Conservation (phyloP, 23 red algal species). For the Agarophyton chilense region DNA sequence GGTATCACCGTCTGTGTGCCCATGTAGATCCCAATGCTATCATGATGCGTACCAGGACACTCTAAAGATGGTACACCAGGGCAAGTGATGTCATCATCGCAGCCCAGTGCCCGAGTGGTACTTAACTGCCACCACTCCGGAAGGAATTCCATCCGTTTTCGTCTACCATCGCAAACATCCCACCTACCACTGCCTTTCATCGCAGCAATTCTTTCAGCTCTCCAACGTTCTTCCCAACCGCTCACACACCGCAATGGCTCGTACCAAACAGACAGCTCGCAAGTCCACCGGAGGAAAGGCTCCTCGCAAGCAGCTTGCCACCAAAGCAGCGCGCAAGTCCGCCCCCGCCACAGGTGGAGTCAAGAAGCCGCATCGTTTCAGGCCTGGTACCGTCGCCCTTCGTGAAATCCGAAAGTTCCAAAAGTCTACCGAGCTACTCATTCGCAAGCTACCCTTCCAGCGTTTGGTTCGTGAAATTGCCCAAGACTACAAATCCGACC, state of each 20-base stretch:
- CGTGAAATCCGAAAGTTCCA: slow-evolving; percentile 97
- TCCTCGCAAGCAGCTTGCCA: slow-evolving; percentile 96
- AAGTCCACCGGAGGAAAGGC: slow-evolving; percentile 99
- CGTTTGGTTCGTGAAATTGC: slow-evolving; percentile 96
- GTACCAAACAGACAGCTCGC: slow-evolving; percentile 97
- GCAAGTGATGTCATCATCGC: not conserved
- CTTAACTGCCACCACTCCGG: not conserved
- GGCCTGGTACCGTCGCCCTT: slow-evolving; percentile 96
- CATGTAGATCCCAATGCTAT: not conserved
- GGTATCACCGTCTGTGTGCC: slow-evolving; percentile 5
- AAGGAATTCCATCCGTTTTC: not conserved
- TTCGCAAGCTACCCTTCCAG: slow-evolving; percentile 99
- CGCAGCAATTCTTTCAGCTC: slow-evolving; percentile 10
- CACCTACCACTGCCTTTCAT: not conserved
- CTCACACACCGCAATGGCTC: slow-evolving; percentile 73
- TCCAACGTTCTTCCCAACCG: not conserved
- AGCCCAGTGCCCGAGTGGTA: not conserved
- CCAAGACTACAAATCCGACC: slow-evolving; percentile 97
- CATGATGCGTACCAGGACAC: not conserved
- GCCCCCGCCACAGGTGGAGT: slow-evolving; percentile 90
- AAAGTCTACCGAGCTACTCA: slow-evolving; percentile 95
- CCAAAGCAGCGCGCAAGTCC: slow-evolving; percentile 96
- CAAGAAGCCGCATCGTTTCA: too few species aligned
- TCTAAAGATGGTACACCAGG: not conserved
- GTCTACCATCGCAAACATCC: not conserved